Base-by-base conservation (phyloP, 805 yeast genomes). In the Tetrapisispora phaffii region DNA sequence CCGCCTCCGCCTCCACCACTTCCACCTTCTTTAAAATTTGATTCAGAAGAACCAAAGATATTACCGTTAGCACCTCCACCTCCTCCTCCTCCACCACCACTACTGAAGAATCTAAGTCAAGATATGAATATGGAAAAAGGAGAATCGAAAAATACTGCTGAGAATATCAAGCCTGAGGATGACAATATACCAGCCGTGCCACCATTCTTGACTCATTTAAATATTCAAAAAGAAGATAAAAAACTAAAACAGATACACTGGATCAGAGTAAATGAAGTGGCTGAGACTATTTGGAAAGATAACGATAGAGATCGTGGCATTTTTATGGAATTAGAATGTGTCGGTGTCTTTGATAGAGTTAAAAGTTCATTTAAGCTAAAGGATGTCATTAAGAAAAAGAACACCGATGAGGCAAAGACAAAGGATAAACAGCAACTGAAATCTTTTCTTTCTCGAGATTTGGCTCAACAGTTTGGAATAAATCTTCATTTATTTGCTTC, bases 201-300 rank as follows among this genome's bases (percentile, higher is more conserved):
- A 15, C 63, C 66, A 24, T 46, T 50, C 31, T 47, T 45, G 36
- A 46, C 69, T 8, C 36, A 22, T 10, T 29, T 34, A 4, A 10
- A 19, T 8, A 17, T 16, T 26, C 16, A 42, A 4, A 15, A 17
- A 1, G 78, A 80, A 17, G 72, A 71, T 59, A 72, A 70, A 49
- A 80, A 77, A 60, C 65, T 84, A 66, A 84, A 82, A 57, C 94
- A 84, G 55, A 74, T 84, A 50, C 94, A 84, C 54, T 84, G 93
- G 94, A 93, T 84, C 50, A 82, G 78, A 56, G 66, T 84, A 39
- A 84, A 80, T 13, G 62, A 69, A 41, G 67, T 80, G 15, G 67
- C 70, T 16, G 70, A 75, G 35, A 80, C 93, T 0, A 72, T 84
- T 52, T 84, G 94, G 94, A 71, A 70, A 26, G 61, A 64, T 19